Base-by-base conservation (phyloP, 2,329 filamentous ascomycete genomes). In the Venturiaceae sp. region DNA sequence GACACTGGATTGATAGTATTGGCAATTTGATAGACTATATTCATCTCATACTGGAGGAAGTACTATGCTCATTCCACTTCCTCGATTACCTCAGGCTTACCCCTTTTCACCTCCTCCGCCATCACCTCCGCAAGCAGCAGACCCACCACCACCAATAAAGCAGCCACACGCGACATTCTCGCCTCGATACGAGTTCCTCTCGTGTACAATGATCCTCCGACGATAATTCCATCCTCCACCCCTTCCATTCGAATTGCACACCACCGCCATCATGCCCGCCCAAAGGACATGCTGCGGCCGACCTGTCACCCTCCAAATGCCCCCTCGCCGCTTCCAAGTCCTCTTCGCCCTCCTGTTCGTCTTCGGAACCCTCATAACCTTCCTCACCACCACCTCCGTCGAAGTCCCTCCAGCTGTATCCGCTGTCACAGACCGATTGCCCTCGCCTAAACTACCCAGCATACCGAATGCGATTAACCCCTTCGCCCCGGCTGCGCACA, bases 401-500 rank as follows among this genome's bases (percentile, higher is more conserved):
- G 32, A 39, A 13, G 57, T 32, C 6, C 41, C 19, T 64, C 60
- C 55, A 61, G 62, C 47, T 59, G 65, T 54, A 64, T 67, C 68
- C 2, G 65, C 65, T 23, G 64, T 66, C 44, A 62, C 69, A 37
- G 68, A 70, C n/a, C 63, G 70, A 56, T 64, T 77, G n/a, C 58
- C 73, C 66, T 58, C 71, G 64, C 64, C 72, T 66, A 64, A 75
- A 69, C 69, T 50, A 62, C 72, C 2, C 13, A 59, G 32, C 37
- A 58, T 71, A 7, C 68, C 67, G 26, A 65, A 66, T 32, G 57
- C 66, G 23, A 60, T 65, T 16, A 66, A 74, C 53, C 87, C 85
- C 0, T 92, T 92, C 70, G 80, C 81, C 41, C 81, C 82, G 41
- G 81, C 84, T 21, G 80, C 84, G 11, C 90, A 95, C 69, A 81